A percentile compares a stretch with the other conserved stretches of the same genome.
These are phyloP conservation scores for Paraglomus occultum DNA, from an alignment of 192 early-diverging fungal species.

Conservation along the genomic window DNA sequence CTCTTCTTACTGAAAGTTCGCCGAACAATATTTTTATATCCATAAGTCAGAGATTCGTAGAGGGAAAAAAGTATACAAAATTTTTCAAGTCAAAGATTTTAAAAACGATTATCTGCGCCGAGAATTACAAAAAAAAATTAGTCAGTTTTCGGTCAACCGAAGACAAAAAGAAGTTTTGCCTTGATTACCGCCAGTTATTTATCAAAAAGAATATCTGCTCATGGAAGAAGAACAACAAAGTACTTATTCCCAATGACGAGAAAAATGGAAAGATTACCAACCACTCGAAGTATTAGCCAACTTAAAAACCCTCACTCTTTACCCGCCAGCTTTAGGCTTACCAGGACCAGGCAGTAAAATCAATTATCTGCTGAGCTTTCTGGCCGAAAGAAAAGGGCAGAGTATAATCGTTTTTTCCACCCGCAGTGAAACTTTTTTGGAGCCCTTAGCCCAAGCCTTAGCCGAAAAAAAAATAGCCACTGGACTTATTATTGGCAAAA, in stretches of 20 bases:
- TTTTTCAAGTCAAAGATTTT: slow-evolving; percentile 20
- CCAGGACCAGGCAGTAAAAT: neutral
- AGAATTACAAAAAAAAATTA: slow-evolving; percentile 10
- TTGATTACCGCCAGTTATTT: slow-evolving; percentile 2
- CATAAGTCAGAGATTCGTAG: neutral
- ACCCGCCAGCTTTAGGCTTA: slow-evolving; percentile 5
- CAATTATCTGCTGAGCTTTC: neutral
- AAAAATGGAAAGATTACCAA: slow-evolving; percentile 6
- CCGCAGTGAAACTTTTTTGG: slow-evolving; percentile 15
- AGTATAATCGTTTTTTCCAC: slow-evolving; percentile 4
- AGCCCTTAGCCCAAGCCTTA: neutral
- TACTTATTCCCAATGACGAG: slow-evolving; percentile 2
- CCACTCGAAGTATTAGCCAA: slow-evolving; percentile 14
- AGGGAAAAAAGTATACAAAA: neutral
- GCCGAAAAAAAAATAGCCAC: slow-evolving; percentile 2
- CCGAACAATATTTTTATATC: slow-evolving; percentile 11
- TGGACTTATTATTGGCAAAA: slow-evolving; percentile 5
- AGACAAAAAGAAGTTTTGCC: slow-evolving; percentile 17
- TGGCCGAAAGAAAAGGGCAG: neutral
- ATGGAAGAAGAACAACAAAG: slow-evolving; percentile 13
- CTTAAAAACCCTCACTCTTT: slow-evolving; percentile 16
- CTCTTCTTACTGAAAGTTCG: slow-evolving; percentile 21
- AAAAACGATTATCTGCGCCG: neutral
- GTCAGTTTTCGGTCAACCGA: slow-evolving; percentile 9
- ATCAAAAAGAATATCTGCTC: slow-evolving; percentile 11